Conservation (phyloP, 768 basidiomycete genomes). For the Steccherinum ochraceum region DNA sequence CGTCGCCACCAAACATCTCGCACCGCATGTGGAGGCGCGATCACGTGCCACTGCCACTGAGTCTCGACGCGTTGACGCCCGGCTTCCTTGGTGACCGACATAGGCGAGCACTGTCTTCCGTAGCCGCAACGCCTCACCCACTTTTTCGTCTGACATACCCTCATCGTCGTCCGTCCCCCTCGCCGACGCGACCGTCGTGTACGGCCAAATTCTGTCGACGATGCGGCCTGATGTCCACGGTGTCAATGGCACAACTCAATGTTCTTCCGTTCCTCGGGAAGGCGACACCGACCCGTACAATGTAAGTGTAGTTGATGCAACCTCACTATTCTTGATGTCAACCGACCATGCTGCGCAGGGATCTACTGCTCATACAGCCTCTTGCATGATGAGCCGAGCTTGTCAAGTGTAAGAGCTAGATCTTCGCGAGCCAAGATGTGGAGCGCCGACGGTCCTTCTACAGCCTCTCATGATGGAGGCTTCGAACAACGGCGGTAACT, state of each 20-base stretch:
- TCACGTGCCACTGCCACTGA: too few relatives aligned
- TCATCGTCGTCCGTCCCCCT: too few relatives aligned
- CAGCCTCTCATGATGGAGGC: neutral
- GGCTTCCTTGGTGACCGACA: too few relatives aligned
- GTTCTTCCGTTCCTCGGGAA: neutral
- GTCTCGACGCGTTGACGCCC: too few relatives aligned
- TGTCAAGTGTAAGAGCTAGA: neutral
- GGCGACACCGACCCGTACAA: neutral
- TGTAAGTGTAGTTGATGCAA: too few relatives aligned
- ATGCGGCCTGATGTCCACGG: neutral
- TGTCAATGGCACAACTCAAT: neutral
- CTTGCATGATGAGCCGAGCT: neutral
- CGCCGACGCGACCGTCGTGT: too few relatives aligned
- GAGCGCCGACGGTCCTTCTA: neutral
- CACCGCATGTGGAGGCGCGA: too few relatives aligned
- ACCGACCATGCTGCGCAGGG: neutral
- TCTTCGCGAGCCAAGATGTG: neutral
- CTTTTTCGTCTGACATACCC: too few relatives aligned
- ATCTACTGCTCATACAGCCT: neutral
- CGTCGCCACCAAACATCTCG: neutral
- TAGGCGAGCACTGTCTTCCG: neutral
- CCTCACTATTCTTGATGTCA: too few relatives aligned
- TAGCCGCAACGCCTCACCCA: neutral
- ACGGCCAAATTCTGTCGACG: too few relatives aligned
- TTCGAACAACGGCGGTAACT: neutral